phyloP scores from a whole-genome alignment of 805 yeast genomes.

The Hanseniaspora osmophila region DNA sequence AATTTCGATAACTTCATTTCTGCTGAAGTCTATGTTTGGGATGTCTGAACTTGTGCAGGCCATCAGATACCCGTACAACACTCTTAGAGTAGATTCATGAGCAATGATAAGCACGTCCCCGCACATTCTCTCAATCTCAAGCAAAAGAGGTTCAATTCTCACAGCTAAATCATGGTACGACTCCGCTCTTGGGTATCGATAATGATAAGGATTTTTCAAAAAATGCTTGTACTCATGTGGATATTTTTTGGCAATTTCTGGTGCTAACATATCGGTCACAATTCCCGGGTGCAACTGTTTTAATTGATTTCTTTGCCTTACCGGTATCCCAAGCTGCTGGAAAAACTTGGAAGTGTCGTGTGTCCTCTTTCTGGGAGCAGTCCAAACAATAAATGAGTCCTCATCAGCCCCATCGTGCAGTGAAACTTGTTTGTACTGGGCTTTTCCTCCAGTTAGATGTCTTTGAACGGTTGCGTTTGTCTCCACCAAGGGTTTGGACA shows the following conservation, averaged over 20 bases:
- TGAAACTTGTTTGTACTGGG: slow-evolving; percentile 24
- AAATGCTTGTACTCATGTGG: slow-evolving; percentile 61
- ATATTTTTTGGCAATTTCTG: slow-evolving; percentile 41
- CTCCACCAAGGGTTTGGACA: background rate
- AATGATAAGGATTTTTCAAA: slow-evolving; percentile 75
- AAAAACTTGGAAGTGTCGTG: slow-evolving; percentile 65
- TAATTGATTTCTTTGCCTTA: slow-evolving; percentile 66
- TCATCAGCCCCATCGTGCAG: slow-evolving; percentile 43
- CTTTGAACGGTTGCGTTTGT: slow-evolving; percentile 10
- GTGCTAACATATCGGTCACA: slow-evolving; percentile 53
- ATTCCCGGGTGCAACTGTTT: slow-evolving; percentile 85
- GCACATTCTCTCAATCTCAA: slow-evolving; percentile 86
- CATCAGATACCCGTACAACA: slow-evolving; percentile 88
- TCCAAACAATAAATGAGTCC: slow-evolving; percentile 76
- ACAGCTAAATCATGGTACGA: slow-evolving; percentile 93
- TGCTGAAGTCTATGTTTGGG: slow-evolving; percentile 64
- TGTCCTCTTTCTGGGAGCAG: slow-evolving; percentile 79
- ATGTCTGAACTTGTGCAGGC: slow-evolving; percentile 79
- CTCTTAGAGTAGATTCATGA: slow-evolving; percentile 80
- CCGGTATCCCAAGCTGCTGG: slow-evolving; percentile 44
- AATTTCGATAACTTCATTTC: slow-evolving; percentile 75
- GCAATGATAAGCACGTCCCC: slow-evolving; percentile 83
- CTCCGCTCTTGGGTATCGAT: slow-evolving; percentile 82
- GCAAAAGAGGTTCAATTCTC: slow-evolving; percentile 78
- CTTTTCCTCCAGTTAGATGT: slow-evolving; percentile 15